A percentile compares a stretch with the other conserved stretches of the same genome.
Evolutionary conservation across 345 rosid genomes (phyloP).

Genomic region (Cardamine chenopodiifolia): DNA sequence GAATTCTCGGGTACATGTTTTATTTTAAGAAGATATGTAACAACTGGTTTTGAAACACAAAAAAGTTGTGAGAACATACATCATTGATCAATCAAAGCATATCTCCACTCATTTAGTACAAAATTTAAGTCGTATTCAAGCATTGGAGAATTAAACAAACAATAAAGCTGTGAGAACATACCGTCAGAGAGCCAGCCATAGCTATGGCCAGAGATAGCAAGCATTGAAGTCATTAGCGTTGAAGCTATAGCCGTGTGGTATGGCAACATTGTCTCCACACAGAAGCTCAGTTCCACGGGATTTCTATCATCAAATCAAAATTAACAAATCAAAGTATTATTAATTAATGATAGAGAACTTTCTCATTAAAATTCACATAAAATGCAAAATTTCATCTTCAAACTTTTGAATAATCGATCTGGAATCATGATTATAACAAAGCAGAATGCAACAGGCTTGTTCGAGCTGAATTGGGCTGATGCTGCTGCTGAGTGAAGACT

Average conservation of each 20-base stretch:
- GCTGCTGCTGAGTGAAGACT: constrained; percentile 20
- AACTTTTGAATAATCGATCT: constrained; percentile 8
- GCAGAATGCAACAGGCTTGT: constrained; percentile 43
- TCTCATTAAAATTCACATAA: constrained; percentile 32
- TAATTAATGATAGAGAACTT: too few species aligned
- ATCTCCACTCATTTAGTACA: background rate
- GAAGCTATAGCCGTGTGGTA: constrained; percentile 88
- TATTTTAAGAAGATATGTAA: background rate
- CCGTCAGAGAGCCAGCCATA: constrained; percentile 83
- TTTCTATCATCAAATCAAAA: constrained; percentile 30
- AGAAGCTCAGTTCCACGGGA: constrained; percentile 73
- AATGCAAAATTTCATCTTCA: constrained; percentile 29
- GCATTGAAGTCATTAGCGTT: constrained; percentile 89
- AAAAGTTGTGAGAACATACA: constrained; percentile 7
- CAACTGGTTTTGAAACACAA: constrained; percentile 9
- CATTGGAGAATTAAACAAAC: background rate
- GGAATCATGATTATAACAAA: background rate
- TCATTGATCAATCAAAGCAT: constrained; percentile 18
- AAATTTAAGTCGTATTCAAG: background rate
- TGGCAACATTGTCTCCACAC: constrained; percentile 84
- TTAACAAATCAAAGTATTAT: too few species aligned
- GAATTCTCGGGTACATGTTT: background rate
- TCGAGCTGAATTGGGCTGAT: constrained; percentile 46
- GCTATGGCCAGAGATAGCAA: constrained; percentile 59
- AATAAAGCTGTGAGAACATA: constrained; percentile 37